phyloP scores from a whole-genome alignment of 2,329 filamentous ascomycete genomes.

The Madurella mycetomatis region DNA sequence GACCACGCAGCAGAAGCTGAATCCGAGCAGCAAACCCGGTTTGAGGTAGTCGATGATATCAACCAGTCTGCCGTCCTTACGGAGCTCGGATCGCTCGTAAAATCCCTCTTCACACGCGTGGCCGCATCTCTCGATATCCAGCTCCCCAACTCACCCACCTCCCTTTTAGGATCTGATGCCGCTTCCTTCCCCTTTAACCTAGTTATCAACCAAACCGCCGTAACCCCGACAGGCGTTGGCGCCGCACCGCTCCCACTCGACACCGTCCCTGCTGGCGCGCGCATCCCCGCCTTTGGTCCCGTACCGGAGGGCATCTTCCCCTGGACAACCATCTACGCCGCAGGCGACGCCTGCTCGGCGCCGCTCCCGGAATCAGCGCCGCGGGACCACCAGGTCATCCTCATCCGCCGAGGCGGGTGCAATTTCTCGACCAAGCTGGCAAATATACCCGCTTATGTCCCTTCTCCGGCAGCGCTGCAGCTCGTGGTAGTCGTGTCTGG shows the following conservation, averaged over 20 bases:
- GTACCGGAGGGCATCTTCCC: conserved; percentile 45
- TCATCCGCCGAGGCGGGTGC: conserved; percentile 78
- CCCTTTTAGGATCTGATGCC: conserved; percentile 5
- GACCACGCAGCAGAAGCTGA: conserved; percentile 13
- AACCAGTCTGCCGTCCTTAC: conserved; percentile 8
- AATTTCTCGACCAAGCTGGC: conserved; percentile 77
- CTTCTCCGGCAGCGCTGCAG: conserved; percentile 59
- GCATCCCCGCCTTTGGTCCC: conserved; percentile 27
- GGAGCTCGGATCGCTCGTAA: conserved; percentile 41
- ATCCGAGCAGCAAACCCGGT: conserved; percentile 20
- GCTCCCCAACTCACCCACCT: conserved; percentile 22
- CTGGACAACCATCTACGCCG: conserved; percentile 69
- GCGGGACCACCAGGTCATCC: conserved; percentile 67
- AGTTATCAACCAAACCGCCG: conserved; percentile 34
- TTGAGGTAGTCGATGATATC: conserved; percentile 14
- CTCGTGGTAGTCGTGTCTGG: conserved; percentile 74
- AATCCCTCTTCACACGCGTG: conserved; percentile 42
- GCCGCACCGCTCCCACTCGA: conserved; percentile 48
- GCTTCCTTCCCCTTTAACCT: conserved; percentile 28
- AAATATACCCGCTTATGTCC: conserved; percentile 76
- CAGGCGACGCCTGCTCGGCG: conserved; percentile 62
- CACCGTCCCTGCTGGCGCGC: conserved; percentile 35
- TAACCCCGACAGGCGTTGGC: conserved; percentile 35
- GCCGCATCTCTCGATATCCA: conserved; percentile 40
- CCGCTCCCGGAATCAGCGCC: conserved; percentile 48